Evolutionary conservation across 345 rosid species (phyloP).

Genomic region (Streptanthus diversifolius): DNA sequence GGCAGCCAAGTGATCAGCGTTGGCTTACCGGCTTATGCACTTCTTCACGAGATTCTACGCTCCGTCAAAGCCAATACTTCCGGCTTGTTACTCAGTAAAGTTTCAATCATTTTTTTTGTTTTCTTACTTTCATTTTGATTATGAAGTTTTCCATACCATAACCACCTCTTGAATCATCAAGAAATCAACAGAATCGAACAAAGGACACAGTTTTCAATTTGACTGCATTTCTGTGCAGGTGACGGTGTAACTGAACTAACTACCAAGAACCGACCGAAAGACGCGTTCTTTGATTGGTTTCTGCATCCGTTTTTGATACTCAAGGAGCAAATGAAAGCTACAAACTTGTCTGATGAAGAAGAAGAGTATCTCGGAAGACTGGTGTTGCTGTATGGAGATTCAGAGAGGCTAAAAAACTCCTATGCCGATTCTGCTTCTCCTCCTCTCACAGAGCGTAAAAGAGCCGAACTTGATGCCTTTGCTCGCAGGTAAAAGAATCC

Average conservation of each 20-base stretch:
- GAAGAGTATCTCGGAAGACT: conserved; percentile 77
- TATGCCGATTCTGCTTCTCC: conserved; percentile 44
- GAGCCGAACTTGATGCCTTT: conserved; percentile 85
- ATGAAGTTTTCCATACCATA: background rate
- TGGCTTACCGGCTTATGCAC: conserved; percentile 88
- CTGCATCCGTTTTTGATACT: conserved; percentile 75
- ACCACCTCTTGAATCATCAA: background rate
- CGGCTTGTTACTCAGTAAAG: conserved; percentile 70
- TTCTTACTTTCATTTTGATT: background rate
- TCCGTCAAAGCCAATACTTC: conserved; percentile 57
- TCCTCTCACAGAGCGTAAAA: conserved; percentile 69
- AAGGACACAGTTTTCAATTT: background rate
- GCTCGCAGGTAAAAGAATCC: conserved; percentile 68
- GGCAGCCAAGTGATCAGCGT: conserved; percentile 61
- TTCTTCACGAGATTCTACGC: conserved; percentile 53
- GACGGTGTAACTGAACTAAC: conserved; percentile 63
- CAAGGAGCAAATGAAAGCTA: conserved; percentile 87
- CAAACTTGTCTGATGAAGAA: conserved; percentile 64
- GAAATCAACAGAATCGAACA: background rate
- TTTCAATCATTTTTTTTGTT: background rate
- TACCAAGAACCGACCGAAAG: conserved; percentile 72
- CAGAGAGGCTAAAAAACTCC: conserved; percentile 51
- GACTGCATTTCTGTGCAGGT: conserved; percentile 38
- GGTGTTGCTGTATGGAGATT: conserved; percentile 62
- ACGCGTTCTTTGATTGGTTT: conserved; percentile 88